These are phyloP conservation scores for Trametes elegans DNA, from an alignment of 768 basidiomycete species.

Conservation along the genomic window DNA sequence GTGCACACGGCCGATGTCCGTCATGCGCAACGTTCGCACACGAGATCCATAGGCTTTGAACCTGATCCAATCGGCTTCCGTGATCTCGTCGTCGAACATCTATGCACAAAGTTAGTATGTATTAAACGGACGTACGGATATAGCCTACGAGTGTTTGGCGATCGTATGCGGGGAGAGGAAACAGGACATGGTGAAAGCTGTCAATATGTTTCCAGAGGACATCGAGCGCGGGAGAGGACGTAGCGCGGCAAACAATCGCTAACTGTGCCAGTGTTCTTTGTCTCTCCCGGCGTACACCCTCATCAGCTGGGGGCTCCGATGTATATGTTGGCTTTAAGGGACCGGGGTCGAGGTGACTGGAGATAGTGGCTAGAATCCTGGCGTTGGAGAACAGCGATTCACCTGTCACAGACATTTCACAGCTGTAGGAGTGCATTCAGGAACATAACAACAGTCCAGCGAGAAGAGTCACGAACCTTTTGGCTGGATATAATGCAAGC, in stretches of 20 bases:
- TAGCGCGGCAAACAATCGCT: neutral
- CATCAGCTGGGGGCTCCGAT: conserved; percentile 31
- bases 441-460: neutral
- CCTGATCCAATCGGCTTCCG: neutral
- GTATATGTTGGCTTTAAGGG: neutral
- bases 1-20: neutral
- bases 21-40: neutral
- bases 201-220: neutral
- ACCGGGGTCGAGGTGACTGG: neutral
- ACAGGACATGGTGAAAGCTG: neutral
- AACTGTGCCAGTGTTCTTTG: neutral
- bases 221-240: neutral
- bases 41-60: neutral
- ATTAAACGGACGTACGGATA: neutral
- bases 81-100: neutral
- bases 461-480: too few species aligned
- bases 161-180: neutral
- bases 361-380: neutral
- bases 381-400: neutral
- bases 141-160: neutral
- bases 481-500: too few species aligned
- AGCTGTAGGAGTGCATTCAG: too few species aligned
- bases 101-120: neutral
- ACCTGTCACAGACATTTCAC: neutral
- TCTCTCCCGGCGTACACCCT: conserved; percentile 36